Evolutionary conservation across 495 filamentous ascomycete genomes (phyloP).

Genomic region (Aspergillus mulundensis): DNA sequence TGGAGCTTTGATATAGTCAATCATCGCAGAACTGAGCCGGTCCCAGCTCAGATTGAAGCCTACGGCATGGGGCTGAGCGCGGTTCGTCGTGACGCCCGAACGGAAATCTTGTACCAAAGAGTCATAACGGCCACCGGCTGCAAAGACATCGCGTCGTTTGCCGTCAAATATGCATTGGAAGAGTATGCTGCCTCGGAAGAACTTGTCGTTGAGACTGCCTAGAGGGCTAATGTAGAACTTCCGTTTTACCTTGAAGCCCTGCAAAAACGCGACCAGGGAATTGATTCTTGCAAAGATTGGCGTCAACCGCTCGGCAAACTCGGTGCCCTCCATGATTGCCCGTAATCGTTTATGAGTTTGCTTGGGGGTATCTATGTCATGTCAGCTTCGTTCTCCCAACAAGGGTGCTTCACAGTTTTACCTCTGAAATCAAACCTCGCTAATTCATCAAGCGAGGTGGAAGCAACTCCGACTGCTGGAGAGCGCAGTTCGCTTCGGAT

Average conservation of each 20-base stretch:
- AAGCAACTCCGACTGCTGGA: slow-evolving; percentile 73
- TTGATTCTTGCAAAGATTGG: slow-evolving; percentile 75
- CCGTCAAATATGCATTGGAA: slow-evolving; percentile 91
- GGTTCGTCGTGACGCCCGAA: slow-evolving; percentile 36
- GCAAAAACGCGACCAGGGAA: slow-evolving; percentile 68
- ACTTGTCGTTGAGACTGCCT: slow-evolving; percentile 85
- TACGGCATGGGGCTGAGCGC: slow-evolving; percentile 63
- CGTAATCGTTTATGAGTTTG: slow-evolving; percentile 73
- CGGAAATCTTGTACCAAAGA: slow-evolving; percentile 60
- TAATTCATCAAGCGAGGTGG: slow-evolving; percentile 88
- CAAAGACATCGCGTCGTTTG: slow-evolving; percentile 81
- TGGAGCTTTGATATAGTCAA: slow-evolving; percentile 55
- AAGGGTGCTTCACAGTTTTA: slow-evolving; percentile 28
- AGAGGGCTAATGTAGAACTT: slow-evolving; percentile 85
- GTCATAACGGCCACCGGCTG: slow-evolving; percentile 92
- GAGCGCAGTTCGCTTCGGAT: slow-evolving; percentile 79
- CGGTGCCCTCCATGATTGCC: slow-evolving; percentile 66
- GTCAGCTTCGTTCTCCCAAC: slow-evolving; percentile 18
- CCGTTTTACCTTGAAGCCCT: slow-evolving; percentile 65
- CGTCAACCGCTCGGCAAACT: slow-evolving; percentile 60
- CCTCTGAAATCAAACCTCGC: slow-evolving; percentile 85
- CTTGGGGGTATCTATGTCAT: slow-evolving; percentile 55
- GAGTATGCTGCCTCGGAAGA: slow-evolving; percentile 81
- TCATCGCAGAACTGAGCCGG: slow-evolving; percentile 63
- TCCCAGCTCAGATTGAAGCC: slow-evolving; percentile 93